Evolutionary conservation across 345 rosid species (phyloP), one percentile per base, ranked within the genome.

Genomic region (Mercurialis annua): DNA sequence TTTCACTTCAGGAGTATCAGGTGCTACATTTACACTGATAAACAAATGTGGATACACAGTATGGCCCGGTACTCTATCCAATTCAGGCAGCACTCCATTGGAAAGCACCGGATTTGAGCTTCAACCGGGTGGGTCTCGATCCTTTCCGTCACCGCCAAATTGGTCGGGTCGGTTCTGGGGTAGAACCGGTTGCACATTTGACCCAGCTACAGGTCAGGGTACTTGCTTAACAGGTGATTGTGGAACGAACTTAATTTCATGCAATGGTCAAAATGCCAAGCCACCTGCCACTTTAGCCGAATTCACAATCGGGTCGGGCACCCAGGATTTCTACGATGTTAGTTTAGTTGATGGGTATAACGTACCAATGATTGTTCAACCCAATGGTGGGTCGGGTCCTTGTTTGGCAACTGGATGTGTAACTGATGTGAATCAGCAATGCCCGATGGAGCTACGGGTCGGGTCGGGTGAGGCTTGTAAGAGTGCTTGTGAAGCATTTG

Each of bases 141-240:
- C 78, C 14, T 60, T 75, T 18, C 74, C 53, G 31, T 50, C 71
- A 1, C 78, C 75, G 3, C 71, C 78, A 1, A 65, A 60, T 58
- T 75, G 75, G 78, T 70, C 78, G 7, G 78, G 78, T 23, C 71
- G 78, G 36, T 65, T 75, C 34, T 75, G 78, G 78, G 78, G 75
- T 24, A 66, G 78, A 43, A 75, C 71, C 26, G 59, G 74, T 27
- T 75, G 78, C 59, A 38, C 74, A 38, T 65, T 70, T 27, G 78
- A 75, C 59, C 66, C 73, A 6, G 38, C 43, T 6, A 75, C 71
- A 3, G 66, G 62, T 2, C 67, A 75, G 38, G 74, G 74, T 6
- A 65, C 64, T 47, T 75, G 78, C 74, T 16, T 34, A 46, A 75
- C 78, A 0, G 78, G 68, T 1, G 78, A 75, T 49, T 75, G 78